Percentiles rank a stretch among this genome's conserved stretches.
Evolutionary conservation across 768 basidiomycete genomes (phyloP).

Genomic region (Termitomyces sp.): DNA sequence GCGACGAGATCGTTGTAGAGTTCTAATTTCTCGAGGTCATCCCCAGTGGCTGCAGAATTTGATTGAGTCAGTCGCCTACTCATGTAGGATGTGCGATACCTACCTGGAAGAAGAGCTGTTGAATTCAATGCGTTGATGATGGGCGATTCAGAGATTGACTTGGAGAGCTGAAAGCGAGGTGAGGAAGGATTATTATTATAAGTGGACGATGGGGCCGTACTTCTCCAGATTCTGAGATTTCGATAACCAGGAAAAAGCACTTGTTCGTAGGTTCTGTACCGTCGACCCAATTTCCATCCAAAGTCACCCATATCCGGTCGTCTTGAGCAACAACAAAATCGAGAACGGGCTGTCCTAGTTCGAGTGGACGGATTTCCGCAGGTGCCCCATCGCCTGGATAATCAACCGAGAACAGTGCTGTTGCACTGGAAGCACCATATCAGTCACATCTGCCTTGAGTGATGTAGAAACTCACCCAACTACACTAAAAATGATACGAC

Average conservation of each 20-base stretch:
- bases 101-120: constrained; percentile 40
- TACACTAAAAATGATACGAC: constrained; percentile 56
- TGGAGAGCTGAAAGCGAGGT: constrained; percentile 25
- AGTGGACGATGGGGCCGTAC: constrained; percentile 21
- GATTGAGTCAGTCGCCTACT: neutral
- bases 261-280: neutral
- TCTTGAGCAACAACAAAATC: constrained; percentile 13
- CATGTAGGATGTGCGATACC: constrained; percentile 2
- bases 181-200: neutral
- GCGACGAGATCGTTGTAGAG: constrained; percentile 38
- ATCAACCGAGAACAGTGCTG: constrained; percentile 54
- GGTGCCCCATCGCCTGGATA: constrained; percentile 18
- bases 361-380: constrained; percentile 12
- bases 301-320: constrained; percentile 16
- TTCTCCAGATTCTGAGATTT: constrained; percentile 27
- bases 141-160: constrained; percentile 16
- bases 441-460: neutral
- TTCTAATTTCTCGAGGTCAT: constrained; percentile 48
- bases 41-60: constrained; percentile 34
- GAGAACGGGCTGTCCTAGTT: constrained; percentile 18
- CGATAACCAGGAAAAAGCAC: constrained; percentile 17
- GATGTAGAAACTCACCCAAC: constrained; percentile 52
- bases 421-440: constrained; percentile 37
- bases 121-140: constrained; percentile 43
- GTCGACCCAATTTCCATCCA: constrained; percentile 20